Evolutionary conservation across 2,329 filamentous ascomycete genomes (phyloP).

Genomic region (Monilinia vaccinii-corymbosi): DNA sequence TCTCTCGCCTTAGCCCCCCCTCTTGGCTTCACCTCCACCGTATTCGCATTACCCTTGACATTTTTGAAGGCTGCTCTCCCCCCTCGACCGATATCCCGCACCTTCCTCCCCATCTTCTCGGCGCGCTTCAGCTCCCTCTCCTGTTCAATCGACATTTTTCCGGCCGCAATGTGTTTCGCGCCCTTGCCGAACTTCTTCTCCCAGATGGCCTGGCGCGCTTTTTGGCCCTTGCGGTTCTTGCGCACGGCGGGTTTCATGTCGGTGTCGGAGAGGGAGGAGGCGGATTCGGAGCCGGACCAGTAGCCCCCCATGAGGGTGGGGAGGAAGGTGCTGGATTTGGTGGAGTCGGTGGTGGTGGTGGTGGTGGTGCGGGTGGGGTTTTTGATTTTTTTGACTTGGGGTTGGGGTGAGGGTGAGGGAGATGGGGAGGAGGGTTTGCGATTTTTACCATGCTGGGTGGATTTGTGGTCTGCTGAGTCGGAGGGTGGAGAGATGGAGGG

Average conservation of each 20-base stretch:
- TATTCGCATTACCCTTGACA: slow-evolving; percentile 9
- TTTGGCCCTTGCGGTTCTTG: slow-evolving; percentile 70
- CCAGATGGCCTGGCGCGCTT: slow-evolving; percentile 68
- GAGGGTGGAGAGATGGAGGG: slow-evolving; percentile 4
- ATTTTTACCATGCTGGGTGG: too few species aligned
- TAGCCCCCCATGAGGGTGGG: slow-evolving; percentile 74
- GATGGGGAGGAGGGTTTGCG: slow-evolving; percentile 3
- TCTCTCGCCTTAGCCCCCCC: slow-evolving; percentile 34
- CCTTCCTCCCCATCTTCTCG: slow-evolving; percentile 32
- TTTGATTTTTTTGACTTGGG: slow-evolving; percentile 16
- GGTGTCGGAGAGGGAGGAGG: slow-evolving; percentile 55
- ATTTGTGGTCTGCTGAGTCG: slow-evolving; percentile 7
- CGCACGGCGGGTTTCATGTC: slow-evolving; percentile 45
- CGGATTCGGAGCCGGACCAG: slow-evolving; percentile 63
- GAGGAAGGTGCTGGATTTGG: slow-evolving; percentile 49
- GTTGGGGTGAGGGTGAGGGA: slow-evolving; percentile 12
- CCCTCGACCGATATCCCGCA: slow-evolving; percentile 1
- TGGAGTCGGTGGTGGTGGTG: slow-evolving; percentile 9
- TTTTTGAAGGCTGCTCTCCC: slow-evolving; percentile 10
- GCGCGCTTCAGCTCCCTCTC: slow-evolving; percentile 22
- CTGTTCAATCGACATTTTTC: slow-evolving; percentile 8
- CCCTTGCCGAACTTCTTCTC: slow-evolving; percentile 69
- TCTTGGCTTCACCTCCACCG: slow-evolving; percentile 25
- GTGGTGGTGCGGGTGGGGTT: slow-evolving; percentile 12
- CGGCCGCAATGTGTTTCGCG: slow-evolving; percentile 37